Evolutionary conservation across 352 stramenopile genomes (phyloP), one percentile per base, ranked within the genome.

Genomic region (Phytophthora tentaculata): DNA sequence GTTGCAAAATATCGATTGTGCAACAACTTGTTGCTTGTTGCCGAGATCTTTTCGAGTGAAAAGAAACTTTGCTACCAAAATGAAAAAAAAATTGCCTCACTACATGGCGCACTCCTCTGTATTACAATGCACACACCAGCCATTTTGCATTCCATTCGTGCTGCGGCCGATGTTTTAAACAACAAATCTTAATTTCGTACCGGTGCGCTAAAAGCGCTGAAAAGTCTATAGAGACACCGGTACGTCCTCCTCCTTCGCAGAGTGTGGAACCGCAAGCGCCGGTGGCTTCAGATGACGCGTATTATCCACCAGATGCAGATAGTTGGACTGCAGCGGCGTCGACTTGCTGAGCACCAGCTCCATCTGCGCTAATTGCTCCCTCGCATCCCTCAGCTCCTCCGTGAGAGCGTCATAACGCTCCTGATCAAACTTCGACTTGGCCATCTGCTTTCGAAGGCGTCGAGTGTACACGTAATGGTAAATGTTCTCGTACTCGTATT

Each of bases 401-500:
- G 76, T 76, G 5, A 92, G 70, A 12, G 69, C 51, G 16, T 85
- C 65, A 45, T 82, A 82, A 1, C 82, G 83, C 24, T 56, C 10
- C 45, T 85, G 55, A 56, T 94, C 77, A 51, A 95, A 93, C 56
- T 82, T 69, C 1, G 84, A 72, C 58, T 81, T 81, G 43, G 61
- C 61, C 51, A 85, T 80, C 23, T 94, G 81, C 65, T 81, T 84
- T 26, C 53, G 62, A 51, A 91, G 69, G 51, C 81, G 82, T 56
- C 78, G 81, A 54, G 88, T 80, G 71, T 92, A 94, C 17, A 94
- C 79, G 53, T 92, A 94, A 72, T 95, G 84, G 63, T 94, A 95
- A 47, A 95, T 88, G 66, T 92, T 94, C 56, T 89, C 85, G 61
- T 95, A 96, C 71, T 94, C 87, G 73, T 95, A 95, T 76, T 96